phyloP scores from a whole-genome alignment of 2,329 filamentous ascomycete genomes.

The Aspergillus eucalypticola region DNA sequence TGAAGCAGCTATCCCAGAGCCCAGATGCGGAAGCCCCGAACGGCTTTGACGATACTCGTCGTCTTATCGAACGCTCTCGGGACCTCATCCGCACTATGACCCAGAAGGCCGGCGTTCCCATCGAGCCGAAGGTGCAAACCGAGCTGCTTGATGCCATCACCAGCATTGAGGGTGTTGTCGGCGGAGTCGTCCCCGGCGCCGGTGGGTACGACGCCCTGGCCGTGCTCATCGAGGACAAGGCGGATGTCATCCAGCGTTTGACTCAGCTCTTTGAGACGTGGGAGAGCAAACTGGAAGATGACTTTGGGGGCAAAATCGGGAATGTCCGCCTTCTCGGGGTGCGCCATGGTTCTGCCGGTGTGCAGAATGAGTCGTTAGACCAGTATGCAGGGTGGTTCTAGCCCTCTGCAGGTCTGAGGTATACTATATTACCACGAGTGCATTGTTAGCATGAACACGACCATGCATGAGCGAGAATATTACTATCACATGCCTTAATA shows the following conservation, averaged over 20 bases:
- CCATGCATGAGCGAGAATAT: neutral
- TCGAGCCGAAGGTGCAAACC: conserved; percentile 86
- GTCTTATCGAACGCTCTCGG: conserved; percentile 54
- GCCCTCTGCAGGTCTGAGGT: neutral
- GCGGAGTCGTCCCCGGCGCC: conserved; percentile 89
- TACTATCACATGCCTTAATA: too few species aligned
- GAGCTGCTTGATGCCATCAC: conserved; percentile 75
- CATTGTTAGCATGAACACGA: too few species aligned
- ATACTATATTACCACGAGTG: neutral
- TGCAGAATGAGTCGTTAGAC: conserved; percentile 42
- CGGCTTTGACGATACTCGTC: conserved; percentile 55
- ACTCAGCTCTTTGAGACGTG: conserved; percentile 66
- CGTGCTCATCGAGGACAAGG: conserved; percentile 73
- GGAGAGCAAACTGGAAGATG: conserved; percentile 52
- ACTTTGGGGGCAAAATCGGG: conserved; percentile 48
- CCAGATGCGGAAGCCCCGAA: conserved; percentile 45
- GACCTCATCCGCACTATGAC: conserved; percentile 75
- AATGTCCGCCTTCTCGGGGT: conserved; percentile 48
- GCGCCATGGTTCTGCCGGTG: conserved; percentile 48
- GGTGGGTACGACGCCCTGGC: conserved; percentile 91
- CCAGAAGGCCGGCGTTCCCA: conserved; percentile 70
- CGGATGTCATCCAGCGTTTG: conserved; percentile 62
- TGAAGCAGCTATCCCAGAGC: conserved; percentile 56
- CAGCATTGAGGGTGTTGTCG: conserved; percentile 74
- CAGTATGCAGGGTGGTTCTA: conserved; percentile 41